Evolutionary conservation across 202 grass and related monocot species (phyloP).

Genomic region (Schoenoplectus tabernaemontani): DNA sequence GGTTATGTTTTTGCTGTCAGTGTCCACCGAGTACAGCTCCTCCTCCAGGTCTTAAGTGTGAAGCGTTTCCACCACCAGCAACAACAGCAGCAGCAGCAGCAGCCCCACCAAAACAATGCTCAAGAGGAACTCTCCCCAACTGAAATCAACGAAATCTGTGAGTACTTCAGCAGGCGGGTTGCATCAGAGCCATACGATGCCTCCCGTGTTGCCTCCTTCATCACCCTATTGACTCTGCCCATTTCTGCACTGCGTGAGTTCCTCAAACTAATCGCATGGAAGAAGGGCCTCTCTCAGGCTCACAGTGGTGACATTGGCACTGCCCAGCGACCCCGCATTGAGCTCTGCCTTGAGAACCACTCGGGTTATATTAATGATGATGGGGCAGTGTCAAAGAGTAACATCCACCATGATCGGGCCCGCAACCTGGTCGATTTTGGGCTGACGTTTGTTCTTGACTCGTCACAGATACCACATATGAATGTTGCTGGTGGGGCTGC

Average conservation of each 20-base stretch:
- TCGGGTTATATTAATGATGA: conserved; percentile 48
- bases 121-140: conserved; percentile 71
- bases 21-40: conserved; percentile 89
- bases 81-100: conserved; percentile 35
- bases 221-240: conserved; percentile 88
- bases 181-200: conserved; percentile 97
- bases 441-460: conserved; percentile 91
- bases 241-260: conserved; percentile 85
- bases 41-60: conserved; percentile 93
- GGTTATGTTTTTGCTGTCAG: conserved; percentile 98
- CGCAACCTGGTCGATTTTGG: conserved; percentile 78
- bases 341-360: conserved; percentile 97
- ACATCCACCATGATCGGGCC: conserved; percentile 78
- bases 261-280: conserved; percentile 89
- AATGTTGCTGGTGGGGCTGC: conserved; percentile 91
- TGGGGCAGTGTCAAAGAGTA: conserved; percentile 64
- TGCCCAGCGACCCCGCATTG: conserved; percentile 81
- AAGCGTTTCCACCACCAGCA: conserved; percentile 97
- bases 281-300: conserved; percentile 77
- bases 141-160: conserved; percentile 95
- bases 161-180: conserved; percentile 93
- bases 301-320: conserved; percentile 64
- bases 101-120: conserved; percentile 31
- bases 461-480: conserved; percentile 78
- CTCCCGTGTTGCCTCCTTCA: conserved; percentile 94